Evolutionary conservation across 2,329 filamentous ascomycete species (phyloP), one percentile per base, ranked within the genome.

Genomic region (Neofusicoccum ribis): DNA sequence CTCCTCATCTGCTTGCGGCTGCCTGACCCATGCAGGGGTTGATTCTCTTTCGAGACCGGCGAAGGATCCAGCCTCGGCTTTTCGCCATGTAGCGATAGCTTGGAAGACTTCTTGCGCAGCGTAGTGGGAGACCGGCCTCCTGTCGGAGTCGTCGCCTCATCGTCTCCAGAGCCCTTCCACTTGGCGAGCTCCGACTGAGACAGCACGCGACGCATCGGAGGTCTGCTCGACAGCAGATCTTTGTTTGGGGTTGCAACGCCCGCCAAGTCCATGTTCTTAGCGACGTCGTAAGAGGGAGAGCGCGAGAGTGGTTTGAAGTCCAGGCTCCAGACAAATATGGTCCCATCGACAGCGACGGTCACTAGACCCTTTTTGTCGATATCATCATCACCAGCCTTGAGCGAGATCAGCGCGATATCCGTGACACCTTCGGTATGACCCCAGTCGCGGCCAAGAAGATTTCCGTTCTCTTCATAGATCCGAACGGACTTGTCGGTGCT

Each of bases 401-500:
- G 51, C 47, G 65, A 62, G 2, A 94, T 76, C 17, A 77, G 67
- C 3, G 90, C 86, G 17, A 96, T 88, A 67, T 93, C 93, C 60
- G 91, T 96, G 68, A 99, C 92, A 8, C 93, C 91, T 74, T 97
- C 93, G 0, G 93, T 97, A 71, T 99, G 95, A 1, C 95, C 95
- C 87, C 93, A 97, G 78, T 98, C 95, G 46, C 92, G 88, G 59
- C 93, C 91, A 34, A 98, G 80, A 65, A 99, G 89, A 1, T 82
- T 80, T 8, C 94, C 93, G 47, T 87, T 88, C 67, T 90, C 88
- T 70, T 97, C 91, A 72, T 99, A 99, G 15, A 99, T 81, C 41
- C 95, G 85, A 64, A 99, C 89, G 0, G 95, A 98, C 75, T 98
- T 99, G 77, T 99, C 95, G 0, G 92, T 97, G 70, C 93, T 93